A percentile compares a stretch with the other conserved stretches of the same genome.
Conservation (phyloP, 2,329 filamentous ascomycete genomes). For the Colletotrichum eleusines region DNA sequence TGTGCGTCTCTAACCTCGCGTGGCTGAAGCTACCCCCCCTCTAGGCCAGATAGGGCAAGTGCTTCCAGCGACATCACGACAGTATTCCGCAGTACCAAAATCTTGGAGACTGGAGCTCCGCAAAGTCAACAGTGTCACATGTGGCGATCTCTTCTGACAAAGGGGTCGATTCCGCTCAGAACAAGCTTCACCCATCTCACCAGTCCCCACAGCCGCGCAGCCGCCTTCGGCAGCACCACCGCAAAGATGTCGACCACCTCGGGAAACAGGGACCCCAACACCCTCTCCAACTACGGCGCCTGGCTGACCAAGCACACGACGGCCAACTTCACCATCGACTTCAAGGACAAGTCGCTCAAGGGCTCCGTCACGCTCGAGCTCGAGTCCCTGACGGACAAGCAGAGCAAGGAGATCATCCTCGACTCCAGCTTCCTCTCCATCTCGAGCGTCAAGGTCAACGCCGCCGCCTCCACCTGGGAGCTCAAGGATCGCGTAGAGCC, state of each 20-base stretch:
- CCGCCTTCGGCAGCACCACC: conserved; percentile 26
- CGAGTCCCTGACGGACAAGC: conserved; percentile 79
- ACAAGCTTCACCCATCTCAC: conserved; percentile 24
- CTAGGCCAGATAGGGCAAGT: conserved; percentile 40
- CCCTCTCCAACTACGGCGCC: conserved; percentile 89
- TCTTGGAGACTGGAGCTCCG: conserved; percentile 35
- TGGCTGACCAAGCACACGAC: conserved; percentile 88
- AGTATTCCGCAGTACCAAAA: conserved; percentile 34
- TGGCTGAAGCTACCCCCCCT: conserved; percentile 37
- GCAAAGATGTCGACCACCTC: conserved; percentile 44
- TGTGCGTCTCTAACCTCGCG: not conserved
- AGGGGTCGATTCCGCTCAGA: conserved; percentile 39
- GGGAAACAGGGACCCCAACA: conserved; percentile 82
- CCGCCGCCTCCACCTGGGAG: conserved; percentile 73
- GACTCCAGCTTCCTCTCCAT: conserved; percentile 90
- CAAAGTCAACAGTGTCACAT: conserved; percentile 29
- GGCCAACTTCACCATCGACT: conserved; percentile 85
- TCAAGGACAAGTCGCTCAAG: conserved; percentile 79
- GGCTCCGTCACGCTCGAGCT: conserved; percentile 83
- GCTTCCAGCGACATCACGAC: conserved; percentile 38
- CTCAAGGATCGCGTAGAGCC: conserved; percentile 78
- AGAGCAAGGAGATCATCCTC: conserved; percentile 82
- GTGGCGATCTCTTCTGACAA: conserved; percentile 39
- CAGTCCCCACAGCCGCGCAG: conserved; percentile 18
- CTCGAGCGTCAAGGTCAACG: conserved; percentile 76